These are phyloP conservation scores for Penicillium sclerotigenum DNA, from an alignment of 2,329 filamentous ascomycete genomes.

Conservation along the genomic window DNA sequence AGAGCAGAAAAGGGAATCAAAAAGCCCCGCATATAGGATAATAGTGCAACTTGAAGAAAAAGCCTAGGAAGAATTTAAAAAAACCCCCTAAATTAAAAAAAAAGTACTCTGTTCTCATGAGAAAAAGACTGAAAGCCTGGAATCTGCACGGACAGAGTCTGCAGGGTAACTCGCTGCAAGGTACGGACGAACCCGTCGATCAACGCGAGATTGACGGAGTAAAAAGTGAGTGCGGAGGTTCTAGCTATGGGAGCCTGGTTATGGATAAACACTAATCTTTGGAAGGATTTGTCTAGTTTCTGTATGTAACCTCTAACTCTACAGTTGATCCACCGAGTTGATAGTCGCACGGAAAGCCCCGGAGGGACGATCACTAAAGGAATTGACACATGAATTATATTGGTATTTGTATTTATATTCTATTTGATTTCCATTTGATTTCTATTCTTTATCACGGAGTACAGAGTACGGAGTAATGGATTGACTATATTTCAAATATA, in stretches of 20 bases:
- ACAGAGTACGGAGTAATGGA: not conserved
- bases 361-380: not conserved
- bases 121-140: not conserved
- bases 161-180: conserved; percentile 27
- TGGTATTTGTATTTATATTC: no score
- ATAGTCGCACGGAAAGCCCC: not conserved
- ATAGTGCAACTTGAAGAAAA: not conserved
- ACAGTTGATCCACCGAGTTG: conserved; percentile 1
- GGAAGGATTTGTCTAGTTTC: not conserved
- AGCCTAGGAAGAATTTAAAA: no score
- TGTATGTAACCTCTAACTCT: not conserved
- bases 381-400: not conserved
- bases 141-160: conserved; percentile 20
- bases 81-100: not conserved
- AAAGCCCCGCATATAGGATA: not conserved
- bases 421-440: not conserved
- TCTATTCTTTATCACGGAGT: not conserved
- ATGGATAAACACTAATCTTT: not conserved
- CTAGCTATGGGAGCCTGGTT: not conserved
- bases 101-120: not conserved
- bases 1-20: not conserved
- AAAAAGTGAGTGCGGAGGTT: conserved; percentile 1
- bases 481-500: not conserved
- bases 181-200: conserved; percentile 29
- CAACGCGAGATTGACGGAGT: conserved; percentile 11